These are phyloP conservation scores for Dendrobium huoshanense DNA, from an alignment of 106 monocot species.

Conservation along the genomic window DNA sequence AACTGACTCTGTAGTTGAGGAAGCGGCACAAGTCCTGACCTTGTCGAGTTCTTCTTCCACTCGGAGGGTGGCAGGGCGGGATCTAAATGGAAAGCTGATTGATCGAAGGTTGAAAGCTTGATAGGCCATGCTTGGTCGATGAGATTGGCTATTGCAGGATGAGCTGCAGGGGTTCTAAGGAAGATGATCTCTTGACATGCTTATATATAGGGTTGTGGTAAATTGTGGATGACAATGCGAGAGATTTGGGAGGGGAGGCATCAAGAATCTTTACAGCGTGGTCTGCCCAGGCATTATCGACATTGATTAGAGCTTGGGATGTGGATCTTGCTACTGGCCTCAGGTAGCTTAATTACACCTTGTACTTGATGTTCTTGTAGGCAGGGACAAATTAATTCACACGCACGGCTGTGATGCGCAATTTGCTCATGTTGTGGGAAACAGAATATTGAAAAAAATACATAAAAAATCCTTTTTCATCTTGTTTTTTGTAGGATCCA, in stretches of 20 bases:
- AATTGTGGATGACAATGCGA: background rate
- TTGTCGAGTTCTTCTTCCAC: slow-evolving; percentile 20
- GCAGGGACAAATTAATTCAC: background rate
- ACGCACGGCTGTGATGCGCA: background rate
- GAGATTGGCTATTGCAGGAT: background rate
- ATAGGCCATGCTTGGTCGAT: background rate
- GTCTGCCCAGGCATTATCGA: background rate
- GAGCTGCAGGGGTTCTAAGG: background rate
- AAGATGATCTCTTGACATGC: background rate
- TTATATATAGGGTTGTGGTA: background rate
- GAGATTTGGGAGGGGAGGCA: background rate
- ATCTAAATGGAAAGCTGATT: slow-evolving; percentile 37
- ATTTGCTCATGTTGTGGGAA: background rate
- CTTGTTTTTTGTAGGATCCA: too few relatives aligned
- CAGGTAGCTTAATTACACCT: too few relatives aligned
- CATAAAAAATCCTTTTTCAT: background rate
- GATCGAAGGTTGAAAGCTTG: slow-evolving; percentile 25
- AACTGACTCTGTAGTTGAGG: background rate
- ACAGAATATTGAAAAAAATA: background rate
- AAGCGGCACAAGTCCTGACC: slow-evolving; percentile 7
- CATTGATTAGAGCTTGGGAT: background rate
- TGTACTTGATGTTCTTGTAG: too few relatives aligned
- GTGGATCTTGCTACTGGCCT: background rate
- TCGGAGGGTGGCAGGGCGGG: slow-evolving; percentile 10
- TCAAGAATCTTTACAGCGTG: slow-evolving; percentile 11